phyloP scores from a whole-genome alignment of 305 asterid species.

The Salvia sclarea region DNA sequence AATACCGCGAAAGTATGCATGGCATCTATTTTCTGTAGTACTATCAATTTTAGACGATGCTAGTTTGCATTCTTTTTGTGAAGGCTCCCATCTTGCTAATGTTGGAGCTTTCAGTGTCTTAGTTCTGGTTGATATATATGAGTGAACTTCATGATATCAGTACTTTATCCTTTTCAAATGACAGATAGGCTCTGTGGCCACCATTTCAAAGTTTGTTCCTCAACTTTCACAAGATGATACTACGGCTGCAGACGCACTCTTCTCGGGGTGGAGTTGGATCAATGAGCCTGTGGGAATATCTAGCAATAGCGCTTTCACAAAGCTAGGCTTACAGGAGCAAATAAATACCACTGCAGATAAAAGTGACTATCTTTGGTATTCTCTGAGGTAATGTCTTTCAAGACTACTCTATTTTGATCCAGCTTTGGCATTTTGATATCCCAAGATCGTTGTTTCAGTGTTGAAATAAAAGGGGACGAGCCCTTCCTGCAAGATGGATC shows the following conservation, averaged over 20 bases:
- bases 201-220: constrained; percentile 47
- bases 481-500: constrained; percentile 58
- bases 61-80: not conserved
- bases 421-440: not conserved
- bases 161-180: constrained; percentile 12
- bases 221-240: constrained; percentile 43
- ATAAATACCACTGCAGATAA: constrained; percentile 80
- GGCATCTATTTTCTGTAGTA: constrained; percentile 6
- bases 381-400: constrained; percentile 51
- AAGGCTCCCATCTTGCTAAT: not conserved
- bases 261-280: constrained; percentile 69
- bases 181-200: constrained; percentile 66
- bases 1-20: constrained; percentile 84
- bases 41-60: not conserved
- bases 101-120: not conserved
- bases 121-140: not conserved
- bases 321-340: constrained; percentile 65
- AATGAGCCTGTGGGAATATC: constrained; percentile 84
- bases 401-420: not conserved
- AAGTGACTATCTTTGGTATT: constrained; percentile 88
- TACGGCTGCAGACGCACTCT: constrained; percentile 36
- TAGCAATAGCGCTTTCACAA: constrained; percentile 51
- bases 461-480: constrained; percentile 47
- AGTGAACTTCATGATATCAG: not conserved
- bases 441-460: constrained; percentile 44